Evolutionary conservation across 2,329 filamentous ascomycete species (phyloP).

Genomic region (Exophiala spinifera): DNA sequence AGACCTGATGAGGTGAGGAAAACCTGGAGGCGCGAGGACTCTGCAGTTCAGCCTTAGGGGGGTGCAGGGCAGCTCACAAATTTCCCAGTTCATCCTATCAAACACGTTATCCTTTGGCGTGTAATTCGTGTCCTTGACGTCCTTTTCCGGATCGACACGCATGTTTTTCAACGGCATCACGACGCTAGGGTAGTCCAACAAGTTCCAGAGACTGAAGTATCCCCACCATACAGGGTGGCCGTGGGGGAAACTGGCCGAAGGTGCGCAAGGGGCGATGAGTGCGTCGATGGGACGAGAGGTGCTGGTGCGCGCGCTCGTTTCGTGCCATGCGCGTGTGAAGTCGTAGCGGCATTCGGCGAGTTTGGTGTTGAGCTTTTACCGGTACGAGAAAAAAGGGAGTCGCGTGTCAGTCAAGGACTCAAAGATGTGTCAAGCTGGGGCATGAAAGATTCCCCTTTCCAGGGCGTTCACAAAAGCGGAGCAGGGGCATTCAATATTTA

Average conservation of each 20-base stretch:
- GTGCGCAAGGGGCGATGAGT: constrained; percentile 17
- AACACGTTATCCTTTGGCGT: constrained; percentile 27
- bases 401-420: not conserved
- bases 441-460: too few species aligned
- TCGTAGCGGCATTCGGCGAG: constrained; percentile 45
- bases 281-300: constrained; percentile 33
- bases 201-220: constrained; percentile 66
- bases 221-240: constrained; percentile 58
- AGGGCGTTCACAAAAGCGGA: too few species aligned
- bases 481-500: too few species aligned
- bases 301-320: constrained; percentile 35
- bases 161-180: constrained; percentile 55
- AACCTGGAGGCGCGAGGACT: too few species aligned
- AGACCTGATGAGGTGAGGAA: too few species aligned
- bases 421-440: too few species aligned
- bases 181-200: constrained; percentile 63
- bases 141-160: constrained; percentile 41
- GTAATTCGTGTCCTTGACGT: constrained; percentile 32
- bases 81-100: constrained; percentile 47
- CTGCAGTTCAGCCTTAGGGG: too few species aligned
- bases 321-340: constrained; percentile 47
- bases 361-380: constrained; percentile 26
- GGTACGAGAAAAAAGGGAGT: not conserved
- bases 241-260: constrained; percentile 42
- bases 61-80: constrained; percentile 35